A percentile compares a stretch with the other conserved stretches of the same genome.
These are phyloP conservation scores for Lodderomyces margitis DNA, from an alignment of 1,139 yeast species.

Conservation along the genomic window DNA sequence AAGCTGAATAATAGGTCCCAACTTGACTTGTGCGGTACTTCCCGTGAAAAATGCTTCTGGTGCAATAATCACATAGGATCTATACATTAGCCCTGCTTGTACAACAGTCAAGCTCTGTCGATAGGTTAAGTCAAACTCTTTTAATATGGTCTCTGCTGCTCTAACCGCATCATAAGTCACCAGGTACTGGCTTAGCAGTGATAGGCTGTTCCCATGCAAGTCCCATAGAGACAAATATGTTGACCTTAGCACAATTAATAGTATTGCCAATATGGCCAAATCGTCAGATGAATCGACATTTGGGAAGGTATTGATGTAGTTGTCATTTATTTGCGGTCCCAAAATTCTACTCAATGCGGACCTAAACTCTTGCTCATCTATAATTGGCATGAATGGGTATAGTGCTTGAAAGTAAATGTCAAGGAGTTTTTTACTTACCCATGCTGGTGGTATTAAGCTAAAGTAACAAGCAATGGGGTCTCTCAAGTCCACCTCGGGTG, in stretches of 20 bases:
- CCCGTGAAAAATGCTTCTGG: constrained; percentile 27
- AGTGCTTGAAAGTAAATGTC: constrained; percentile 37
- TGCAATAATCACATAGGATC: constrained; percentile 26
- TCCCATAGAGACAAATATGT: constrained; percentile 24
- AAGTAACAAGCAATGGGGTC: constrained; percentile 14
- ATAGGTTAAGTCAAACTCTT: constrained; percentile 35
- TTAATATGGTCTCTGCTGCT: constrained; percentile 33
- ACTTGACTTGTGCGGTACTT: constrained; percentile 16
- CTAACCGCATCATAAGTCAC: constrained; percentile 29
- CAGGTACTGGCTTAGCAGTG: constrained; percentile 18
- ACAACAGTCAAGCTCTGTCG: constrained; percentile 46
- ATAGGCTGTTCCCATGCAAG: constrained; percentile 14
- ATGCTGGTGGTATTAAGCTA: constrained; percentile 13
- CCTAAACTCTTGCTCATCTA: constrained; percentile 36
- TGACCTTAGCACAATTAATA: constrained; percentile 26
- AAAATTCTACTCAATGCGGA: constrained; percentile 19
- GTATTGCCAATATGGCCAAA: constrained; percentile 26
- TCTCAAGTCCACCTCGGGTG: constrained; percentile 6
- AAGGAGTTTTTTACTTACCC: constrained; percentile 11
- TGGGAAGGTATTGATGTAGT: constrained; percentile 19
- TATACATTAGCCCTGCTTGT: constrained; percentile 40
- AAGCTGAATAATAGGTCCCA: constrained; percentile 45
- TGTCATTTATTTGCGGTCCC: constrained; percentile 11
- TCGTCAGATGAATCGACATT: constrained; percentile 25
- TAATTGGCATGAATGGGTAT: constrained; percentile 46